Evolutionary conservation across 768 basidiomycete species (phyloP).

Genomic region (Crepidotus variabilis): DNA sequence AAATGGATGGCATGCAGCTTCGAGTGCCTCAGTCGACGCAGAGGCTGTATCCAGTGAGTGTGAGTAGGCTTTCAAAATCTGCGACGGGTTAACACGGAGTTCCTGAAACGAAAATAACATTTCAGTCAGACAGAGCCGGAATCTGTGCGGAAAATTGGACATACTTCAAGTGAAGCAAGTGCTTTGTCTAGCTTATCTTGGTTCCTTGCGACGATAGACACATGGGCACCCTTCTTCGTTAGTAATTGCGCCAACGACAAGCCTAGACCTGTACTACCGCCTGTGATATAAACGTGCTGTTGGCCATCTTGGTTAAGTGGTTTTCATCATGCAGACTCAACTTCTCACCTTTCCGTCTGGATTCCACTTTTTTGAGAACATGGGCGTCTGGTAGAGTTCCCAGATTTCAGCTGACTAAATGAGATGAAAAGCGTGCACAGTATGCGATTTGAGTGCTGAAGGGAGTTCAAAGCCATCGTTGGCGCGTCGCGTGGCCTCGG

Average conservation of each 20-base stretch:
- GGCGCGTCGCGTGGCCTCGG: too few relatives aligned
- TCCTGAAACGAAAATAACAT: constrained; percentile 31
- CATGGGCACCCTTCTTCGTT: constrained; percentile 66
- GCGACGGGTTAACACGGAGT: constrained; percentile 48
- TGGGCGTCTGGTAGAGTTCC: background rate
- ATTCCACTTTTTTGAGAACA: constrained; percentile 14
- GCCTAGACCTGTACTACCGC: constrained; percentile 80
- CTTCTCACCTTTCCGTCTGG: constrained; percentile 12
- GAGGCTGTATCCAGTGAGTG: constrained; percentile 53
- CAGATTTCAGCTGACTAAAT: background rate
- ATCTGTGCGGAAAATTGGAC: constrained; percentile 16
- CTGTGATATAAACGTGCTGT: constrained; percentile 85
- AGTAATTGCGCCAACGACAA: constrained; percentile 68
- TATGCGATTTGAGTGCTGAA: too few relatives aligned
- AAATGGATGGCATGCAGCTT: constrained; percentile 51
- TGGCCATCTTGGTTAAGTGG: background rate
- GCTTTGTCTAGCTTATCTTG: constrained; percentile 60
- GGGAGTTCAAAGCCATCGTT: too few relatives aligned
- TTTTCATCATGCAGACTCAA: background rate
- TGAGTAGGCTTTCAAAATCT: constrained; percentile 64
- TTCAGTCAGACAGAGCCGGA: background rate
- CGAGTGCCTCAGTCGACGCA: constrained; percentile 58
- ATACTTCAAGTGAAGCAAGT: constrained; percentile 60
- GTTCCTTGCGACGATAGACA: constrained; percentile 82
- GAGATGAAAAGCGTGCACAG: background rate